phyloP scores from a whole-genome alignment of 2,329 filamentous ascomycete species.

The Fusarium setosum region DNA sequence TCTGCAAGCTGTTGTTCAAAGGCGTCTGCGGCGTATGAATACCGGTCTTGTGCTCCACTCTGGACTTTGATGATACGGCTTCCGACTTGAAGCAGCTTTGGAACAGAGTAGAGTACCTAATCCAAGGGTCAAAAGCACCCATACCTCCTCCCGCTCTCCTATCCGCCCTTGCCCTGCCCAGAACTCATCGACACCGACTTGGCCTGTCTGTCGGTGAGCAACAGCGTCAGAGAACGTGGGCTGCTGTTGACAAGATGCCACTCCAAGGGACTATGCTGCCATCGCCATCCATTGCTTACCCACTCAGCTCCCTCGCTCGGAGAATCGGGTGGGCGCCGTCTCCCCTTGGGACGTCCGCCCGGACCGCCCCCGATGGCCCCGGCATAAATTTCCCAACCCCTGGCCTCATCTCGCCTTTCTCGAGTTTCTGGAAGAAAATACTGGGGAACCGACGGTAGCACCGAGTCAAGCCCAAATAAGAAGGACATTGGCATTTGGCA shows the following conservation, averaged over 20 bases:
- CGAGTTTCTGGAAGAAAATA: conserved; percentile 31
- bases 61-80: conserved; percentile 7
- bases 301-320: not conserved
- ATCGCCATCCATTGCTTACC: conserved; percentile 1
- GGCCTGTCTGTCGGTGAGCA: not conserved
- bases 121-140: not conserved
- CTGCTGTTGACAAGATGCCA: not conserved
- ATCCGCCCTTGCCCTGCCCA: not conserved
- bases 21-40: not conserved
- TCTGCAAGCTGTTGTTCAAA: not conserved
- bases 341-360: conserved; percentile 17
- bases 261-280: not conserved
- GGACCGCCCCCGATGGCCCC: conserved; percentile 10
- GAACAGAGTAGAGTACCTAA: not conserved
- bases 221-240: not conserved
- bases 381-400: conserved; percentile 29
- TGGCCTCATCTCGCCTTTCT: conserved; percentile 31
- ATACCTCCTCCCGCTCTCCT: not conserved
- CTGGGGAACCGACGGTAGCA: conserved; percentile 17
- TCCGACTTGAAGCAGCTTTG: conserved; percentile 19
- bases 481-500: conserved; percentile 6
- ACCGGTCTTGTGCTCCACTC: conserved; percentile 3
- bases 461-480: conserved; percentile 13
- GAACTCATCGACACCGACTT: not conserved
- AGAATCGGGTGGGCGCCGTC: conserved; percentile 18